Percentiles rank a stretch among this genome's conserved stretches.
Evolutionary conservation across 2,329 filamentous ascomycete genomes (phyloP).

Genomic region (Diplodia seriata): DNA sequence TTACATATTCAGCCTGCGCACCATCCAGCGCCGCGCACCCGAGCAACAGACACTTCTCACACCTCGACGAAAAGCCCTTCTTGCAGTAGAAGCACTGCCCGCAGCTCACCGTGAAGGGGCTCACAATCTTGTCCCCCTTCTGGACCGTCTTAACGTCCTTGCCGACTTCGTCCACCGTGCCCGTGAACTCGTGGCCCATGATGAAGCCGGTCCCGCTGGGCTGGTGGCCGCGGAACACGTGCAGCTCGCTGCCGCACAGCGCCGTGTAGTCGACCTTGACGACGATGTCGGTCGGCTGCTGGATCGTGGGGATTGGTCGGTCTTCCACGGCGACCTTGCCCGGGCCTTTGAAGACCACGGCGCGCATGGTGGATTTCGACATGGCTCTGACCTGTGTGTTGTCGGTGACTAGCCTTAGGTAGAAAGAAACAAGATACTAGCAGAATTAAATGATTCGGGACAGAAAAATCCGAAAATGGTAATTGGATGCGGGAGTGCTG

Average conservation of each 20-base stretch:
- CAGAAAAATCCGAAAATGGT: neutral
- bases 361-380: constrained; percentile 71
- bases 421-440: neutral
- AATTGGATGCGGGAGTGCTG: neutral
- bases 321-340: constrained; percentile 78
- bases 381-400: constrained; percentile 4
- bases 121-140: constrained; percentile 79
- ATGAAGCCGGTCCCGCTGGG: constrained; percentile 69
- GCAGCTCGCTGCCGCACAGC: constrained; percentile 87
- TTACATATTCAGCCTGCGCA: constrained; percentile 78
- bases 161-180: constrained; percentile 73
- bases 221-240: constrained; percentile 84
- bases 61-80: constrained; percentile 77
- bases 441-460: neutral
- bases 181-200: constrained; percentile 88
- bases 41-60: constrained; percentile 72
- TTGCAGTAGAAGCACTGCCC: constrained; percentile 85
- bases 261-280: constrained; percentile 84
- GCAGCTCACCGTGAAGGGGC: constrained; percentile 73
- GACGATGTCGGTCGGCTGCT: constrained; percentile 76
- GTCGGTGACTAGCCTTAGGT: neutral
- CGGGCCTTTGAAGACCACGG: constrained; percentile 84
- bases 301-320: constrained; percentile 76
- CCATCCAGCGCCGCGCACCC: constrained; percentile 74
- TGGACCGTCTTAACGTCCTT: constrained; percentile 70